Evolutionary conservation across 768 basidiomycete species (phyloP).

Genomic region (Russula sp.): DNA sequence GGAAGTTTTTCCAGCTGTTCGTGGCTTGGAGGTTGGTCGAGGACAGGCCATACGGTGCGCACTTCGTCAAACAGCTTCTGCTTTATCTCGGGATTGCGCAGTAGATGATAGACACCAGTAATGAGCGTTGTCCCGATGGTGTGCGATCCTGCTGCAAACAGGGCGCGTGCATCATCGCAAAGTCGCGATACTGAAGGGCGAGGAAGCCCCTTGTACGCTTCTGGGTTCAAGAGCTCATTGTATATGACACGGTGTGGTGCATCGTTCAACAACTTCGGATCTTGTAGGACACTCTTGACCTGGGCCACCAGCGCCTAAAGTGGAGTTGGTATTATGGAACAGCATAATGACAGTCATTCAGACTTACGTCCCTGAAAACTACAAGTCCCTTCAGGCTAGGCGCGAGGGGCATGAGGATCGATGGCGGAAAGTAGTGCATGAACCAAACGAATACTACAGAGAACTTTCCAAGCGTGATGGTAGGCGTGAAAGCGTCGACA

Average conservation of each 20-base stretch:
- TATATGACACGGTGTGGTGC: conserved; percentile 22
- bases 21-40: conserved; percentile 14
- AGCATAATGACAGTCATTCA: neutral
- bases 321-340: neutral
- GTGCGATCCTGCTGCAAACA: conserved; percentile 23
- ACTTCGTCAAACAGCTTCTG: conserved; percentile 10
- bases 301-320: conserved; percentile 8
- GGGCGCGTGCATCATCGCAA: conserved; percentile 12
- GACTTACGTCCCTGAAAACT: neutral
- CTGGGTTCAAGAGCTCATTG: conserved; percentile 12
- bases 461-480: conserved; percentile 28
- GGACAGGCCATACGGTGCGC: conserved; percentile 6
- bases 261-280: conserved; percentile 7
- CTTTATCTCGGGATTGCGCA: conserved; percentile 14
- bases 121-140: conserved; percentile 21
- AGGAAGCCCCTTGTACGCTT: conserved; percentile 10
- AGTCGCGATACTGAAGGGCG: neutral
- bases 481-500: conserved; percentile 36
- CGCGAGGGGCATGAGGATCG: neutral
- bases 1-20: conserved; percentile 23
- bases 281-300: conserved; percentile 2
- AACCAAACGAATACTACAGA: conserved; percentile 6
- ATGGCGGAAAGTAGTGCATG: conserved; percentile 2
- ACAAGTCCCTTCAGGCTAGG: conserved; percentile 6
- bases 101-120: conserved; percentile 11